phyloP scores from a whole-genome alignment of 139 green algal species.

The Chlamydomonas sp. region DNA sequence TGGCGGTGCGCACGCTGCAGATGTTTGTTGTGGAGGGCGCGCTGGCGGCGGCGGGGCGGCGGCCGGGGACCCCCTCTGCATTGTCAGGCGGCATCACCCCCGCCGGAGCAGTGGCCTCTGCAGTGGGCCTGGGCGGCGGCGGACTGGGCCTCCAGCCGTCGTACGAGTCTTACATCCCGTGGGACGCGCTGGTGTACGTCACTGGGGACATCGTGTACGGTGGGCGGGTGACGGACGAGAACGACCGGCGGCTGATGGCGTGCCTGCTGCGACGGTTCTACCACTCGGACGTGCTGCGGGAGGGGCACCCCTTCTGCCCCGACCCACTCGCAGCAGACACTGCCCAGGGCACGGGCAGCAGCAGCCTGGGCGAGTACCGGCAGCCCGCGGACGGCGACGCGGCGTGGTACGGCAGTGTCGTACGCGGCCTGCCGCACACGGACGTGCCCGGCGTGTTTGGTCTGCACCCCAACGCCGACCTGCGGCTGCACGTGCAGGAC shows the following conservation, averaged over 20 bases:
- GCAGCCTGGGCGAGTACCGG: slow-evolving; percentile 37
- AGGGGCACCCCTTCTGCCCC: slow-evolving; percentile 13
- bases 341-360: background rate
- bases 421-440: slow-evolving; percentile 64
- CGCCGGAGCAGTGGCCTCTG: too few relatives aligned
- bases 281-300: slow-evolving; percentile 7
- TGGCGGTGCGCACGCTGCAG: slow-evolving; percentile 68
- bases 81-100: background rate
- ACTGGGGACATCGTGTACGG: slow-evolving; percentile 88
- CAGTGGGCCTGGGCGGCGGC: background rate
- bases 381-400: slow-evolving; percentile 48
- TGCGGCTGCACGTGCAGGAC: slow-evolving; percentile 67
- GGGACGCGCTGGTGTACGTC: slow-evolving; percentile 80
- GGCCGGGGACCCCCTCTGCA: background rate
- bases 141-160: background rate
- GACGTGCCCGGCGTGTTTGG: slow-evolving; percentile 85
- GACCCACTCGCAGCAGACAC: background rate
- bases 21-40: slow-evolving; percentile 39
- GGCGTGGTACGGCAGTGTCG: slow-evolving; percentile 46
- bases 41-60: background rate
- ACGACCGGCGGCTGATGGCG: slow-evolving; percentile 78
- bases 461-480: slow-evolving; percentile 84
- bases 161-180: slow-evolving; percentile 55
- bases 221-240: slow-evolving; percentile 85
- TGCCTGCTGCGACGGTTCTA: slow-evolving; percentile 74